Base-by-base conservation (phyloP, 306 rosid genomes). In the Rosa chinensis region DNA sequence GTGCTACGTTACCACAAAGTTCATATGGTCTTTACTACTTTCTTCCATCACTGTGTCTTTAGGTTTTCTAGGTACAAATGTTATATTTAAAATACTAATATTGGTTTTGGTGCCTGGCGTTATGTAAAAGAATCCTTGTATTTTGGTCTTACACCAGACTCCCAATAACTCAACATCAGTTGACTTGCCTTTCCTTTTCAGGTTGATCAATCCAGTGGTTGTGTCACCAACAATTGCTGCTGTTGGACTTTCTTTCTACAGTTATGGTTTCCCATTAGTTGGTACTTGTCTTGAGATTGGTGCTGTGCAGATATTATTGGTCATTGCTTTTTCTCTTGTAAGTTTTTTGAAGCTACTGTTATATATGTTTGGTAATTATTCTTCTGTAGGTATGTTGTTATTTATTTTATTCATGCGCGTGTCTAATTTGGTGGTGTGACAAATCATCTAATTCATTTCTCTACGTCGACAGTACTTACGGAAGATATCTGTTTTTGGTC, bases 151-250 rank as follows among this genome's bases (percentile, higher is more conserved):
- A 49, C 37, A 6, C 48, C 18, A 16, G 49, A 63, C 45, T 42
- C 63, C 13, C 50, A 40, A 52, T 63, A 49, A 45, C 42, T 71
- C 71, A 84, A 64, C 35, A 23, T 71, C 43, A 44, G 62, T 58
- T 76, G 62, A 21, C 81, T 82, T 76, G 25, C 62, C 80, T 67
- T 76, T 78, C 37, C 79, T 70, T 83, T 85, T 70, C 93, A 96
- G 99, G 91, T 84, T 93, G 84, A 90, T 96, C 89, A 92, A 96
- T 88, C 99, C 99, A 37, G 99, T 96, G 77, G 96, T 96, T 67
- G 93, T 96, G 83, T 70, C 99, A 78, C 99, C 99, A 50, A 96
- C 99, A 62, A 89, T 96, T 90, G 99, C 99, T 75, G 99, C 99
- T 37, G 98, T 96, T 83, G 99, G 99, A 81, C 97, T 96, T 89